Base-by-base conservation (phyloP, 768 basidiomycete genomes). In the Psilocybe azurescens region DNA sequence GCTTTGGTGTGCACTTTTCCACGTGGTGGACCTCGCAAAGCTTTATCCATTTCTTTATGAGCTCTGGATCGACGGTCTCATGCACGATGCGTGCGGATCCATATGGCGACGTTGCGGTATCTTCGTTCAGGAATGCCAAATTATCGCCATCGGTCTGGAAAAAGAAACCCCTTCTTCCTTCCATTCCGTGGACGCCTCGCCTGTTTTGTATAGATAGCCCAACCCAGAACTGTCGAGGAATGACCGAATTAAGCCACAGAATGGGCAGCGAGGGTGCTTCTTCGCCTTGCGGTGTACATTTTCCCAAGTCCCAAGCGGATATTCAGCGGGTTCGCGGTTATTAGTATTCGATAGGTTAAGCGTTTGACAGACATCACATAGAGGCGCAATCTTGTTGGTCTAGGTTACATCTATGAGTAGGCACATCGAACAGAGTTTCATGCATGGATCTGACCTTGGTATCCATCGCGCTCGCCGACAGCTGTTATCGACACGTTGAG, bases 11-110 rank as follows among this genome's bases (percentile, higher is more conserved):
- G 29, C 58, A 59, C 5, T 33, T 53, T 1, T 51, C 33, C 2
- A 13, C 24, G 18, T 59, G 58, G 24, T 41, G 49, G 1, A 6
- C 29, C 30, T 59, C 58, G 49, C 58, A 59, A 7, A 52, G 41
- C 50, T 28, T 29, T 13, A 59, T 16, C 58, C 58, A 59, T 8
- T 59, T 59, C 36, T 46, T 28, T 11, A 59, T 39, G 20, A 59
- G 33, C 6, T 6, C 20, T 8, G 49, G 58, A n/a, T 51, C 49
- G 9, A 59, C 28, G 8, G 2, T 9, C 1, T 33, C 24, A 18
- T 52, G 20, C 20, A 59, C 28, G 3, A 5, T 28, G 13, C 58
- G 58, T 18, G 50, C 58, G 13, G 10, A 24, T 28, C 58, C 58
- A 39, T 41, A 44, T 6, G 58, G 50, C 1, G 58, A 41, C 18